Percentiles rank a stretch among this genome's conserved stretches.
These are phyloP conservation scores for Cladophialophora psammophila DNA, from an alignment of 2,329 filamentous ascomycete species.

Conservation along the genomic window DNA sequence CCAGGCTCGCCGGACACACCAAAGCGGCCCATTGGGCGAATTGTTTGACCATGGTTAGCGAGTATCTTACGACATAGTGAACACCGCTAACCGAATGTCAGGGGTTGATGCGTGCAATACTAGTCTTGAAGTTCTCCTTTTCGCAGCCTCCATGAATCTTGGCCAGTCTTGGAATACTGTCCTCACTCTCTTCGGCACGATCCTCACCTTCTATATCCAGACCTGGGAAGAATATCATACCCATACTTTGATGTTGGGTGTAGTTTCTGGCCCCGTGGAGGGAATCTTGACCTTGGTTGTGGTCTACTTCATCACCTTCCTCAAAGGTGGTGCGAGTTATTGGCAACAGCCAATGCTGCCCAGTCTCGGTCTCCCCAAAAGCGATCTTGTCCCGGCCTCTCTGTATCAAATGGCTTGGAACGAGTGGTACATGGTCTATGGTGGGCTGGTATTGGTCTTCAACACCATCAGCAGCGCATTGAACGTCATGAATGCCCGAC, in stretches of 20 bases:
- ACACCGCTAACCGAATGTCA: constrained; percentile 42
- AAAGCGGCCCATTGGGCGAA: constrained; percentile 92
- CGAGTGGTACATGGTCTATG: constrained; percentile 92
- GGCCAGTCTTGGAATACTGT: constrained; percentile 92
- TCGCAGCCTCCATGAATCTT: constrained; percentile 90
- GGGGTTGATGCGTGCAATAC: constrained; percentile 95
- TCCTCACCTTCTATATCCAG: constrained; percentile 97
- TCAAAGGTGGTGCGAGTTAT: constrained; percentile 86
- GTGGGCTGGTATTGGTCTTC: constrained; percentile 78
- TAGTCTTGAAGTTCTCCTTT: constrained; percentile 88
- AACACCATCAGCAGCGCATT: constrained; percentile 77
- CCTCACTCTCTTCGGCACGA: constrained; percentile 78
- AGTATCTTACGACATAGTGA: neutral
- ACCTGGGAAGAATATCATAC: constrained; percentile 99
- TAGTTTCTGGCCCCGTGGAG: constrained; percentile 94
- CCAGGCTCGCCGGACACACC: constrained; percentile 88
- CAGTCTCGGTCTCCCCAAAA: constrained; percentile 71
- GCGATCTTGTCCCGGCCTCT: constrained; percentile 69
- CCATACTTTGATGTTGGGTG: constrained; percentile 87
- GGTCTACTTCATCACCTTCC: constrained; percentile 84
- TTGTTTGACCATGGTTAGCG: constrained; percentile 87
- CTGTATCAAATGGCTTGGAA: constrained; percentile 85
- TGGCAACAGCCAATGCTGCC: constrained; percentile 86
- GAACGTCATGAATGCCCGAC: constrained; percentile 85
- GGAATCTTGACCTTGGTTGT: constrained; percentile 83